Evolutionary conservation across 495 filamentous ascomycete species (phyloP).

Genomic region (Diplogelasinospora grovesii): DNA sequence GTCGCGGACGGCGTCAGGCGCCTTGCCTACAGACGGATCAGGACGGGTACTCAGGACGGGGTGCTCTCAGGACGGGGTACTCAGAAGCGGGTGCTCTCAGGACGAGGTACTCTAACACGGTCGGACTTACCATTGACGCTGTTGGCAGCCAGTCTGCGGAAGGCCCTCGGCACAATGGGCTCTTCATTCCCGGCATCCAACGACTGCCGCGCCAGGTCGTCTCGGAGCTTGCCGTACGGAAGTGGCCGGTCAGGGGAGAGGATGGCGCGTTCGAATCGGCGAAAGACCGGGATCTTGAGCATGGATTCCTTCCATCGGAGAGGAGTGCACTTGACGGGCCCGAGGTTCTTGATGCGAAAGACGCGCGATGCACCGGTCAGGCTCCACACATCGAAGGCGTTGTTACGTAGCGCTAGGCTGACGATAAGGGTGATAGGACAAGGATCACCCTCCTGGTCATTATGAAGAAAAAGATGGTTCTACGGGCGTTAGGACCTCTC

Average conservation of each 20-base stretch:
- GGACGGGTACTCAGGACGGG: no score
- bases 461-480: slow-evolving; percentile 17
- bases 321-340: slow-evolving; percentile 2
- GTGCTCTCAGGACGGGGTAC: no score
- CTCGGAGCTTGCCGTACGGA: slow-evolving; percentile 3
- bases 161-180: not conserved
- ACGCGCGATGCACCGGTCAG: not conserved
- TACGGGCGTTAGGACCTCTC: not conserved
- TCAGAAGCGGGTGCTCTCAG: no score
- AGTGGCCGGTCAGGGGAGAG: slow-evolving; percentile 2
- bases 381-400: not conserved
- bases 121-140: slow-evolving; percentile 1
- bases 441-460: slow-evolving; percentile 5
- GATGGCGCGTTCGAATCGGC: not conserved
- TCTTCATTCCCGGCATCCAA: slow-evolving; percentile 13
- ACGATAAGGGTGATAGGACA: slow-evolving; percentile 8
- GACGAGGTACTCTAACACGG: no score
- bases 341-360: slow-evolving; percentile 1
- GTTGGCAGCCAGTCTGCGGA: slow-evolving; percentile 6
- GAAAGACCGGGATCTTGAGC: not conserved
- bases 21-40: no score
- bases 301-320: not conserved
- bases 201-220: slow-evolving; percentile 12
- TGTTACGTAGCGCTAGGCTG: slow-evolving; percentile 1
- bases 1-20: no score